A percentile compares a stretch with the other conserved stretches of the same genome.
These are phyloP conservation scores for Fusarium nygamai DNA, from an alignment of 2,329 filamentous ascomycete genomes.

Conservation along the genomic window DNA sequence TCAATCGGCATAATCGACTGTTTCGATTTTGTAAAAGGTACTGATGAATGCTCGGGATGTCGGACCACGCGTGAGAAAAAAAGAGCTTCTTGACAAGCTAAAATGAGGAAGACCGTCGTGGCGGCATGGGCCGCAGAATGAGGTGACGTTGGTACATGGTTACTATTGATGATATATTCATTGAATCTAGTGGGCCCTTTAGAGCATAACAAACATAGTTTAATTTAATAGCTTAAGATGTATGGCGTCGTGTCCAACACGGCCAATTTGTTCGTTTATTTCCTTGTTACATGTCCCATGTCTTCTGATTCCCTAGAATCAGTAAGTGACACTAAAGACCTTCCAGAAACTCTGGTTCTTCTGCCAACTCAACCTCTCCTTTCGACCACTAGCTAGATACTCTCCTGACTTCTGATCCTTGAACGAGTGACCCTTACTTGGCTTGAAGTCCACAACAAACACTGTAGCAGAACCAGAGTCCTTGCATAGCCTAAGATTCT, in stretches of 20 bases:
- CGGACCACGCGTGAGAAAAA: not conserved
- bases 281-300: not conserved
- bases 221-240: not conserved
- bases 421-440: not conserved
- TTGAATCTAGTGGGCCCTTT: not conserved
- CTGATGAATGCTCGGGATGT: rapidly evolving
- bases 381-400: not conserved
- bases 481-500: not conserved
- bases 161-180: not conserved
- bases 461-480: not conserved
- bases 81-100: not conserved
- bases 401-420: not conserved
- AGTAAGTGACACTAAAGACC: slow-evolving; percentile 2
- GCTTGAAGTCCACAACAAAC: not conserved
- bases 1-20: not conserved
- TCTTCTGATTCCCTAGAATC: not conserved
- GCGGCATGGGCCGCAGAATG: not conserved
- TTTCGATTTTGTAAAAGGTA: not conserved
- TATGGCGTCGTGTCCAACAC: not conserved
- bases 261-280: not conserved
- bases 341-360: not conserved
- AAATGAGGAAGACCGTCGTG: not conserved
- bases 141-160: not conserved
- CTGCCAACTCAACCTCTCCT: not conserved
- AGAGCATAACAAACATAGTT: not conserved